Base-by-base conservation (phyloP, 495 filamentous ascomycete species). In the Penicillium herquei region DNA sequence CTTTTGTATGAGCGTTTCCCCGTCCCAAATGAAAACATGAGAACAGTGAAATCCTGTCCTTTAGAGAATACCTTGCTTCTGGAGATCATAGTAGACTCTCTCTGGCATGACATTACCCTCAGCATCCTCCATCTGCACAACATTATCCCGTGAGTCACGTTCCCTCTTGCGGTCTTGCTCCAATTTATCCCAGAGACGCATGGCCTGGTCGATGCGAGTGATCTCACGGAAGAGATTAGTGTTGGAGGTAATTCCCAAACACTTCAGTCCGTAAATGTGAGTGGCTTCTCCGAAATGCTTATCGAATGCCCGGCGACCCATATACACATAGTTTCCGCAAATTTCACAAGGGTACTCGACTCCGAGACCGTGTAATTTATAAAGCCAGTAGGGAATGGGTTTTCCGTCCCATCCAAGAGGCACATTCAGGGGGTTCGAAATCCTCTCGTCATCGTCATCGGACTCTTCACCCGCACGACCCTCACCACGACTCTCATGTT, bases 31-130 rank as follows among this genome's bases (percentile, higher is more conserved):
- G 26, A 32, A 57, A 39, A 56, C 3, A 11, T 37, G 12, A 37
- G 51, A 32, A 32, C 35, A n/a, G 44, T 17, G 31, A 14, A 31
- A 52, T 5, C 14, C 13, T 39, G 13, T 35, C 6, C 10, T 51
- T 63, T 52, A 78, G 17, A 83, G 70, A 48, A 83, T 78, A 14
- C 80, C 80, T 60, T 83, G 80, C 61, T 83, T 83, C 67, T 81
- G 77, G 14, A 83, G 72, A 76, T 98, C 95, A 51, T 91, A 82
- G 66, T 96, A 98, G 39, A 98, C 91, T 77, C 95, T 95, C 77
- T 96, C 88, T 0, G 95, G 94, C 94, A 98, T 98, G 30, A 98
- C 95, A 67, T 98, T 98, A 42, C 94, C 94, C 66, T 96, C 88
- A 0, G 83, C 89, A 72, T 98, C 94, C 78, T 98, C 94, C 95